These are phyloP conservation scores for Cylindrotheca closterium DNA, from an alignment of 108 stramenopile species.

Conservation along the genomic window DNA sequence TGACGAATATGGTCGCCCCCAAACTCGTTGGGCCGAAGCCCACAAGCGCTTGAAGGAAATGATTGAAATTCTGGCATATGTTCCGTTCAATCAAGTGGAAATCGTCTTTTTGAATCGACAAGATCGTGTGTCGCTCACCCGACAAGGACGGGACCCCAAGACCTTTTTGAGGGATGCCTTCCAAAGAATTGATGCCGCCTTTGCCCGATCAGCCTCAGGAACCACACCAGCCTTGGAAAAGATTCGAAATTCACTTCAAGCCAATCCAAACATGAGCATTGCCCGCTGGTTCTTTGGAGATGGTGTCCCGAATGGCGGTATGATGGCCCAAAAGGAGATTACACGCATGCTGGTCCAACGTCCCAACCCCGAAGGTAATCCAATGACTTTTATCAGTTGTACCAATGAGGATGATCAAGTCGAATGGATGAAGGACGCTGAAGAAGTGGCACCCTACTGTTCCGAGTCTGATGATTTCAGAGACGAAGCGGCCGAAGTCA, in stretches of 20 bases:
- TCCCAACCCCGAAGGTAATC: conserved; percentile 38
- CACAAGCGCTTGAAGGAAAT: conserved; percentile 45
- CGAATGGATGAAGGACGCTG: conserved; percentile 63
- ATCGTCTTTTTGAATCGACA: conserved; percentile 48
- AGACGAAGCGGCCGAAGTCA: conserved; percentile 46
- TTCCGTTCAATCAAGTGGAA: conserved; percentile 38
- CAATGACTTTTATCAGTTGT: conserved; percentile 55
- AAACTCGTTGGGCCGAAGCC: conserved; percentile 48
- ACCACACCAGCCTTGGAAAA: conserved; percentile 49
- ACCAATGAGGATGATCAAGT: conserved; percentile 57
- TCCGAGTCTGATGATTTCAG: conserved; percentile 48
- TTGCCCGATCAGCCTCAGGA: conserved; percentile 32
- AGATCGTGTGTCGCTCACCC: conserved; percentile 29
- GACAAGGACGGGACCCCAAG: conserved; percentile 31
- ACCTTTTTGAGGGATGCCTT: conserved; percentile 29
- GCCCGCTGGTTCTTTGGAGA: conserved; percentile 56
- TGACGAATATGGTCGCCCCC: conserved; percentile 18
- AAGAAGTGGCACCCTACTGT: conserved; percentile 51
- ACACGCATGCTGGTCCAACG: conserved; percentile 35
- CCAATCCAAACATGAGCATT: conserved; percentile 27
- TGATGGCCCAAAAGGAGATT: conserved; percentile 41
- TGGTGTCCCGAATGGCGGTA: conserved; percentile 54
- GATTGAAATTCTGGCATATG: conserved; percentile 55
- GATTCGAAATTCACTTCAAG: conserved; percentile 38
- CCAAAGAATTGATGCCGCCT: conserved; percentile 34